A percentile compares a stretch with the other conserved stretches of the same genome.
Conservation (phyloP, 2,329 filamentous ascomycete genomes). For the Bipolaris bicolor region DNA sequence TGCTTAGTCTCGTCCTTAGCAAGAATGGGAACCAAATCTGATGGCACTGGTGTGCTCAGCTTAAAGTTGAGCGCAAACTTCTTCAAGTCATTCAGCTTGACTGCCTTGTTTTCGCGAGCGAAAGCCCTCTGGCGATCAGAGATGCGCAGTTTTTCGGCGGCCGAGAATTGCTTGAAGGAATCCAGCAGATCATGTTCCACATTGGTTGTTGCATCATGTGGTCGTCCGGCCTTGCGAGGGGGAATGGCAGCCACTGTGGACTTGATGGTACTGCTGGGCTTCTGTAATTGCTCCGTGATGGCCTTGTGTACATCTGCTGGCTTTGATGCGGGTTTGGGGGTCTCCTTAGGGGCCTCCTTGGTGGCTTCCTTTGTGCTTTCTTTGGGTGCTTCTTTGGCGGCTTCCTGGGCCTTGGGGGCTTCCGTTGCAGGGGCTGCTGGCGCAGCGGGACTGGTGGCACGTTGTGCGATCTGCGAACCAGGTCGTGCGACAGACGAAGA, state of each 20-base stretch:
- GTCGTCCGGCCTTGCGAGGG: conserved; percentile 47
- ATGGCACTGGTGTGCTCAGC: conserved; percentile 87
- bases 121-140: conserved; percentile 62
- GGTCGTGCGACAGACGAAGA: conserved; percentile 74
- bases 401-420: conserved; percentile 12
- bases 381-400: conserved; percentile 3
- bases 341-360: neutral
- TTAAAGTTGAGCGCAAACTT: conserved; percentile 96
- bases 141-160: conserved; percentile 65
- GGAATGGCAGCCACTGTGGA: conserved; percentile 33
- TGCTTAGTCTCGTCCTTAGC: conserved; percentile 97
- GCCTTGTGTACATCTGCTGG: conserved; percentile 28
- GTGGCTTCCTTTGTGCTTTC: conserved; percentile 6
- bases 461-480: conserved; percentile 37
- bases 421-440: conserved; percentile 30
- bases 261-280: conserved; percentile 40
- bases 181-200: conserved; percentile 67
- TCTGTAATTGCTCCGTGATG: conserved; percentile 32
- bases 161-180: conserved; percentile 69
- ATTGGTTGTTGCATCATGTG: conserved; percentile 63
- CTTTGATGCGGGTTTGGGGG: conserved; percentile 27
- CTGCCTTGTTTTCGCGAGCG: conserved; percentile 76
- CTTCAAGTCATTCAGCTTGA: conserved; percentile 92
- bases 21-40: conserved; percentile 90
- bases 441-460: conserved; percentile 28